These are phyloP conservation scores for Aureobasidium vineae DNA, from an alignment of 2,329 filamentous ascomycete species.

Conservation along the genomic window DNA sequence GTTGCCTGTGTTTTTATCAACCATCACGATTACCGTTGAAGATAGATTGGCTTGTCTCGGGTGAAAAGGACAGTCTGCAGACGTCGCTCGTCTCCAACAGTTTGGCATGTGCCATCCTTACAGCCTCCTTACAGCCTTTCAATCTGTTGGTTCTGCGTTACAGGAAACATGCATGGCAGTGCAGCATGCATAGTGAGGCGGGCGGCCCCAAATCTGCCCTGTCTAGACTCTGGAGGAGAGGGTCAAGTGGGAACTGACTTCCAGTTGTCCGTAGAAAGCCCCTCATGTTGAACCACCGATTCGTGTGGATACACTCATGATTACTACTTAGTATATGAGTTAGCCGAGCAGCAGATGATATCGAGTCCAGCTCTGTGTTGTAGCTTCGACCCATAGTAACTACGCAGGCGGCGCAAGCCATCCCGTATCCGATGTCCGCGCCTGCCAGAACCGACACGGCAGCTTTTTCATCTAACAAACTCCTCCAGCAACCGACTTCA, in stretches of 20 bases:
- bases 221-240: neutral
- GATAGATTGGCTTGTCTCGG: constrained; percentile 18
- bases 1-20: constrained; percentile 21
- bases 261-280: constrained; percentile 3
- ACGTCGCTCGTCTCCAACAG: constrained; percentile 6
- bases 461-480: neutral
- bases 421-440: neutral
- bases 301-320: constrained; percentile 8
- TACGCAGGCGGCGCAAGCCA: constrained; percentile 23
- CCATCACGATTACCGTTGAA: constrained; percentile 15
- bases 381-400: neutral
- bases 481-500: constrained; percentile 8
- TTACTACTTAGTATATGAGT: neutral
- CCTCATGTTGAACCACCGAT: neutral
- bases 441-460: neutral
- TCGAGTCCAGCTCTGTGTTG: constrained; percentile 1
- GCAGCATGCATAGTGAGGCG: constrained; percentile 21
- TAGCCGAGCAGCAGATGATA: constrained; percentile 6
- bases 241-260: neutral
- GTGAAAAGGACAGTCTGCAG: constrained; percentile 5
- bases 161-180: constrained; percentile 12
- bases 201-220: constrained; percentile 13
- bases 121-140: constrained; percentile 15
- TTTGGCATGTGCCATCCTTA: constrained; percentile 9
- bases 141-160: constrained; percentile 12